Evolutionary conservation across 2,329 filamentous ascomycete species (phyloP).

Genomic region (Botrytis tulipae): DNA sequence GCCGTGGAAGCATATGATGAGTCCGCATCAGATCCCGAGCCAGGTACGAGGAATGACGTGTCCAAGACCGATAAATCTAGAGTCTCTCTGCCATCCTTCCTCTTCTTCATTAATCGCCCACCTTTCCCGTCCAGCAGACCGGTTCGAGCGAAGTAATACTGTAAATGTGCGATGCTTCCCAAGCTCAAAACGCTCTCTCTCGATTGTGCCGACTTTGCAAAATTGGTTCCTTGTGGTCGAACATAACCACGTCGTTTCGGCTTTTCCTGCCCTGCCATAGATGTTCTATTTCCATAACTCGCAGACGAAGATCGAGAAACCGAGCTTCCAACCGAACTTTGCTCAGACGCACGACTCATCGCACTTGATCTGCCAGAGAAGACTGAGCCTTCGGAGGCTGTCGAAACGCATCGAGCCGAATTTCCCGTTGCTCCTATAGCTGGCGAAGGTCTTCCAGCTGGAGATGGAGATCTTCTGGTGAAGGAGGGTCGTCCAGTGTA

Average conservation of each 20-base stretch:
- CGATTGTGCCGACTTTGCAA: constrained; percentile 84
- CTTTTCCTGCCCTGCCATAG: constrained; percentile 42
- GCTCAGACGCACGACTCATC: constrained; percentile 54
- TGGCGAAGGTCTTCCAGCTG: constrained; percentile 59
- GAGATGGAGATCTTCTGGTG: constrained; percentile 56
- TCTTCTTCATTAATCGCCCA: constrained; percentile 75
- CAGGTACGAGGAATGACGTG: constrained; percentile 44
- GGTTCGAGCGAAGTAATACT: constrained; percentile 97
- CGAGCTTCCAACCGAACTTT: constrained; percentile 49
- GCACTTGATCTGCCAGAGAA: constrained; percentile 44
- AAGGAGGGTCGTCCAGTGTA: constrained; percentile 34
- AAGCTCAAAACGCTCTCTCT: constrained; percentile 94
- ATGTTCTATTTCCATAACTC: constrained; percentile 49
- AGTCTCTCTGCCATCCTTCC: constrained; percentile 49
- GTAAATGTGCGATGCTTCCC: constrained; percentile 93
- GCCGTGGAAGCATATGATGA: constrained; percentile 60
- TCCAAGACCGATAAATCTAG: constrained; percentile 58
- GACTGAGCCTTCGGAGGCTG: constrained; percentile 49
- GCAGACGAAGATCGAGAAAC: constrained; percentile 63
- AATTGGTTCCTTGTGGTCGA: constrained; percentile 50
- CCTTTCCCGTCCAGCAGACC: constrained; percentile 92
- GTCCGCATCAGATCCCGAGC: constrained; percentile 51
- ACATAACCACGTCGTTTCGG: constrained; percentile 43
- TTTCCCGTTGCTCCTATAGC: constrained; percentile 59
- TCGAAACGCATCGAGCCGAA: constrained; percentile 64